phyloP scores from a whole-genome alignment of 2,329 filamentous ascomycete genomes.

The Alternaria sp. region DNA sequence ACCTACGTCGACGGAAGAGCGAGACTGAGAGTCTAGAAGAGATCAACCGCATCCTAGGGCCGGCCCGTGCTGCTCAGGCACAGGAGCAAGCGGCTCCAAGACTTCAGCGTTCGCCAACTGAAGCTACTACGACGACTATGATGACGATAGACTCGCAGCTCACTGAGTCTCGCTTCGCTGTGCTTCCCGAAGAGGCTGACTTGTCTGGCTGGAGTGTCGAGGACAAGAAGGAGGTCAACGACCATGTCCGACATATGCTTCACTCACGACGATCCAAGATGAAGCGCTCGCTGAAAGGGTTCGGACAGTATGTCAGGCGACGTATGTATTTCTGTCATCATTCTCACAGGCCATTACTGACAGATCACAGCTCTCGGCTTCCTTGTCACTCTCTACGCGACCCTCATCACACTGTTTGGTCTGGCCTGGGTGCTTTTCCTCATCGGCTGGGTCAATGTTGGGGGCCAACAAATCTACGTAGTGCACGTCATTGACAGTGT shows the following conservation, averaged over 20 bases:
- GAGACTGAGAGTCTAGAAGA: constrained; percentile 45
- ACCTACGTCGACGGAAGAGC: constrained; percentile 65
- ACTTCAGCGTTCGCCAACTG: constrained; percentile 37
- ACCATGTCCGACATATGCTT: constrained; percentile 87
- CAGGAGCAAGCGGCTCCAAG: constrained; percentile 32
- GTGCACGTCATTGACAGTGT: constrained; percentile 65
- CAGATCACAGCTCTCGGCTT: constrained; percentile 72
- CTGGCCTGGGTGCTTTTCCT: constrained; percentile 90
- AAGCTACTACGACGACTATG: constrained; percentile 49
- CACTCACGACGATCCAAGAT: constrained; percentile 83
- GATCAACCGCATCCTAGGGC: constrained; percentile 39
- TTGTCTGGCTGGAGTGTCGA: constrained; percentile 78
- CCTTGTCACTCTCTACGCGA: constrained; percentile 83
- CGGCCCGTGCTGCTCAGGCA: constrained; percentile 27
- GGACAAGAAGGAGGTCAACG: constrained; percentile 80
- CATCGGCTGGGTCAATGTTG: constrained; percentile 88
- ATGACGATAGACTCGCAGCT: constrained; percentile 73
- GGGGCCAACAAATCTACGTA: constrained; percentile 71
- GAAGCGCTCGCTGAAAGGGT: constrained; percentile 81
- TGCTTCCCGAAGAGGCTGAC: constrained; percentile 76
- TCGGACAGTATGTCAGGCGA: constrained; percentile 78
- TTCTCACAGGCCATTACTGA: constrained; percentile 15
- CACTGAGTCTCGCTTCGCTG: constrained; percentile 77
- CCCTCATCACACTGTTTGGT: constrained; percentile 83
- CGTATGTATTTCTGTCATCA: constrained; percentile 59